Evolutionary conservation across 2,329 filamentous ascomycete genomes (phyloP).

Genomic region (Cladobotryum mycophilum): DNA sequence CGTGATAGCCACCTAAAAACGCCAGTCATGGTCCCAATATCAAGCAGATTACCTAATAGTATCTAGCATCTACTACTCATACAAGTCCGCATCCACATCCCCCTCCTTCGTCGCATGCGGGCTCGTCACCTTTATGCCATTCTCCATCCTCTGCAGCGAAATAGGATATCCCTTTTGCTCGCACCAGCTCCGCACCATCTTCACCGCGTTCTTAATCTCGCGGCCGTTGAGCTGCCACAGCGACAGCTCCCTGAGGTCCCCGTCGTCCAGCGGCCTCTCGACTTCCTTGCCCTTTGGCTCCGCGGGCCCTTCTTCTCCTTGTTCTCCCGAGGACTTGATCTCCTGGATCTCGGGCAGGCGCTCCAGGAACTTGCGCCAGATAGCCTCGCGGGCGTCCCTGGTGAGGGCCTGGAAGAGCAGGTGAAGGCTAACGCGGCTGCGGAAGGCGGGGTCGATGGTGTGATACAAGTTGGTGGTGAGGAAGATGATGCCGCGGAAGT

Average conservation of each 20-base stretch:
- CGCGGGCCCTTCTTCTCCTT: constrained; percentile 6
- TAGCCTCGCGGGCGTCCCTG: constrained; percentile 29
- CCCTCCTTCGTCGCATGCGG: constrained; percentile 34
- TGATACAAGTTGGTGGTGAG: constrained; percentile 38
- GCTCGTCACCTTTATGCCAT: constrained; percentile 39
- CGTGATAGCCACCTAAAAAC: background rate
- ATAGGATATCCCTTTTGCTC: constrained; percentile 37
- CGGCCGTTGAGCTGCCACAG: constrained; percentile 38
- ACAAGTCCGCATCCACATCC: constrained; percentile 21
- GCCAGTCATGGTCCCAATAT: background rate
- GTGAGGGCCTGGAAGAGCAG: constrained; percentile 37
- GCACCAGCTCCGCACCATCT: constrained; percentile 41
- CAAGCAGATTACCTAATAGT: too few relatives aligned
- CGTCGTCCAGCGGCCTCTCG: constrained; percentile 22
- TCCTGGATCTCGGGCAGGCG: constrained; percentile 22
- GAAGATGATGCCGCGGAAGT: constrained; percentile 40
- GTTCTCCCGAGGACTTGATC: background rate
- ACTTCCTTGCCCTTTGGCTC: constrained; percentile 5
- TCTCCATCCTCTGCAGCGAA: constrained; percentile 37
- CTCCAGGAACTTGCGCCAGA: constrained; percentile 43
- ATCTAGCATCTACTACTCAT: constrained; percentile 14
- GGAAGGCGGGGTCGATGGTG: constrained; percentile 39
- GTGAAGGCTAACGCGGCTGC: constrained; percentile 41
- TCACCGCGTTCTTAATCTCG: constrained; percentile 42
- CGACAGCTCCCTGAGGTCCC: constrained; percentile 33